Evolutionary conservation across 2,329 filamentous ascomycete genomes (phyloP), one percentile per base, ranked within the genome.

Genomic region (Herpomyces periplanetae): DNA sequence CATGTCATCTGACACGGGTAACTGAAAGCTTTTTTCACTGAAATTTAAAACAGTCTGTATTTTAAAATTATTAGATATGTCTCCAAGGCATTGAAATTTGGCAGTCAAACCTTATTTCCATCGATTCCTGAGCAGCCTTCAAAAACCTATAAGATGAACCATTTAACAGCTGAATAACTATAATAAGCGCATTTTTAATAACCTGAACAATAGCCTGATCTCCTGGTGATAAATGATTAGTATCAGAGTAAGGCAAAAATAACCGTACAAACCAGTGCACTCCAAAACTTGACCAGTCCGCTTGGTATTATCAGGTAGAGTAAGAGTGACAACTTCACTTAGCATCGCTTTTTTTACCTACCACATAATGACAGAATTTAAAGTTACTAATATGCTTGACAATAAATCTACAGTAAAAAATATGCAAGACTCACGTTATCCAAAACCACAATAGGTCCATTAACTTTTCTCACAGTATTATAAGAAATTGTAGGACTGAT

Each of bases 1-100:
- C 80, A 96, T 96, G 48, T 96, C 80, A 46, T 96, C 84, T 20
- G 80, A 91, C 24, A 96, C 80, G 42, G 80, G 80, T 20, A 96
- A 64, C 55, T 91, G 91, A 47, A 96, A 48, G 47, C 68, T 91
- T 46, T 88, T 56, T 24, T 80, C 80, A 13, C 66, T 84, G 42
- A 96, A 91, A 40, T 96, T 68, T 40, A 96, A 75, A 51, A 64
- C 84, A 21, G 75, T 87, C 73, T 80, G 34, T 29, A 7, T n/a
- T 19, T 23, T 22, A n/a, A n/a, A n/a, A 19, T 21, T 23, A 31
- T 34, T 21, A 33, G 28, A 21, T 15, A 12, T 20, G 12, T 8
- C 11, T 21, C 31, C 21, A 28, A 23, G 16, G 17, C 19, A 5
- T 17, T 15, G 17, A 13, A 11, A 15, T 17, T 15, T 15, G 8